Evolutionary conservation across 176 grass and related monocot genomes (phyloP), one percentile per base, ranked within the genome.

Genomic region (Puccinellia tenuiflora): DNA sequence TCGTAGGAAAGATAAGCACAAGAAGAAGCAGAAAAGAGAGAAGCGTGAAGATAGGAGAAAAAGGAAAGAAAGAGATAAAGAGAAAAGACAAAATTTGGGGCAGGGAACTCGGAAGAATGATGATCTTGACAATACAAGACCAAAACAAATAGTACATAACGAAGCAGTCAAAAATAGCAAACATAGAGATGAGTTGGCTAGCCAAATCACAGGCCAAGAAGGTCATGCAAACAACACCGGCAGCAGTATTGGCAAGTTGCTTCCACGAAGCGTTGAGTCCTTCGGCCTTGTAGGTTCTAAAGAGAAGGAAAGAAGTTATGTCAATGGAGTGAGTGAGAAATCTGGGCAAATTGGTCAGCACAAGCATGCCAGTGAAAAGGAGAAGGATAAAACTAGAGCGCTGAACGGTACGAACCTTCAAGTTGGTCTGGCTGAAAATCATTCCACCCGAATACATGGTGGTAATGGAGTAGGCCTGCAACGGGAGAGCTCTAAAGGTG

Each of bases 81-180:
- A 82, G 15, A 86, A 68, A 77, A 43, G 45, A 13, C 45, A 77
- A 68, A 40, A 3, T 22, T 48, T 16, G 77, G 62, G 55, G 71
- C 20, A 52, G 21, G 68, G 12, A 63, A 61, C 57, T 59, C 73
- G 55, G 74, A 79, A 79, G 35, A 66, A 47, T 14, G 48, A 62
- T 37, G 16, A 60, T 30, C 33, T 30, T 47, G 46, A 50, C 43
- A 81, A 77, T 72, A 69, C 67, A 76, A 79, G 33, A 33, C 53
- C 73, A 21, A 48, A 78, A 73, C 75, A 86, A 48, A 81, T 65
- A 54, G 30, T 35, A 3, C 28, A 56, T 6, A 65, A 90, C 46
- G 75, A 76, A 85, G 80, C 61, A 14, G 40, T 39, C 46, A 78
- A 93, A 73, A 18, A 88, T 85, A 83, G 48, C 72, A 88, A 81